Base-by-base conservation (phyloP, 495 filamentous ascomycete genomes). In the Aspergillus conjunctus region DNA sequence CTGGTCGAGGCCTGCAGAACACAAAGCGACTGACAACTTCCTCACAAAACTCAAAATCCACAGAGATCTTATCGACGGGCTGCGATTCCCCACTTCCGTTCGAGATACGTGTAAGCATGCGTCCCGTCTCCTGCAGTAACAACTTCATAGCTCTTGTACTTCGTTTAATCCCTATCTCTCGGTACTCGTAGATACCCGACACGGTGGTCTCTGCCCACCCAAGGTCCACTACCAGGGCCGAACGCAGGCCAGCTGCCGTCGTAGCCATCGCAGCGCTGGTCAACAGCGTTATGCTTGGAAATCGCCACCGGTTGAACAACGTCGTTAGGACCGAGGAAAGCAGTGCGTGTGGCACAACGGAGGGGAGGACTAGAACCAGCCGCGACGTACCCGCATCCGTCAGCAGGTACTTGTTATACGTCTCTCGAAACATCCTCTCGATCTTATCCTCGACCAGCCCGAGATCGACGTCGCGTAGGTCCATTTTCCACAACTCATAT, bases 141-240 rank as follows among this genome's bases (percentile, higher is more conserved):
- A 81, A 66, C 67, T 87, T 90, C 62, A 86, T 91, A 14, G 87
- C 92, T 62, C 94, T 81, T 14, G 89, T 82, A 41, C 83, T 94
- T 50, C 91, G 79, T 59, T 75, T 79, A 32, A 82, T 81, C 22
- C 74, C 69, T 6, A 97, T 82, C 64, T 96, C 91, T 54, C 93
- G 83, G 60, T 93, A 95, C 71, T 98, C 95, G 67, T 91, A 97
- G 20, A 98, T 79, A 2, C 84, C 85, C 0, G 90, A 94, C 14
- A 92, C 82, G 0, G 87, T 83, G 0, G 91, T 93, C 69, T 97
- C 95, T 43, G 83, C 82, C 94, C 94, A 98, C 56, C 93, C 93
- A 37, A 98, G 78, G 68, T 98, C 92, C 10, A 98, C 81, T 4
- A 97, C 84, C 22, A 98, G 71, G 2, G 86, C 89, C 17, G 90